A percentile compares a stretch with the other conserved stretches of the same genome.
Evolutionary conservation across 2,329 filamentous ascomycete genomes (phyloP).

Genomic region (Metarhizium brunneum): DNA sequence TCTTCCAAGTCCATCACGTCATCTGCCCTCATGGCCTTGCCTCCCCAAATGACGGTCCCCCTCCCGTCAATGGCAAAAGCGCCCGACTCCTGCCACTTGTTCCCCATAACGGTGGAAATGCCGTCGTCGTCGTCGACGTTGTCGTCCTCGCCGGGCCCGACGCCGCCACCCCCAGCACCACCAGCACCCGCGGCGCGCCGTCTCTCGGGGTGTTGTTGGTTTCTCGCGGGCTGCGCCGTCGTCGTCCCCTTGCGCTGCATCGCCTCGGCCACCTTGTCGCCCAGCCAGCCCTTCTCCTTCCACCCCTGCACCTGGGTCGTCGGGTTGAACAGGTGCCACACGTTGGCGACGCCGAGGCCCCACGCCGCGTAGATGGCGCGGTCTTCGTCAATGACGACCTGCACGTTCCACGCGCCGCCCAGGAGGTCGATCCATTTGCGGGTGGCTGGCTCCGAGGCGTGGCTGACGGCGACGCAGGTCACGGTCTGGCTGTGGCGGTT

Average conservation of each 20-base stretch:
- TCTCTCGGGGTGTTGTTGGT: too few species aligned
- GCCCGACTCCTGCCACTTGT: conserved; percentile 47
- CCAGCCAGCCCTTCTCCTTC: conserved; percentile 47
- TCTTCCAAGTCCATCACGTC: conserved; percentile 46
- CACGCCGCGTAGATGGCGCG: conserved; percentile 49
- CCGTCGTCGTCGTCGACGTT: conserved; percentile 22
- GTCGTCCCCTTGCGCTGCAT: conserved; percentile 28
- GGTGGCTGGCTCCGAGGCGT: conserved; percentile 47
- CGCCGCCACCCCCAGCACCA: conserved; percentile 18
- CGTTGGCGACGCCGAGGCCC: conserved; percentile 42
- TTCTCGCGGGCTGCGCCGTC: not conserved
- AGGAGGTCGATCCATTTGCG: conserved; percentile 47
- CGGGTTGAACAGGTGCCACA: conserved; percentile 46
- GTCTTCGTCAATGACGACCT: conserved; percentile 46
- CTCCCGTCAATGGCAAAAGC: conserved; percentile 41
- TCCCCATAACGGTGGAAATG: conserved; percentile 37
- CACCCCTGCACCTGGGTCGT: conserved; percentile 41
- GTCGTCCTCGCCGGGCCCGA: not conserved
- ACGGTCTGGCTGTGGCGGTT: conserved; percentile 39
- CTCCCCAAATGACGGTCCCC: conserved; percentile 40
- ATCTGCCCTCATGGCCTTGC: conserved; percentile 37
- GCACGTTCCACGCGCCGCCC: conserved; percentile 47
- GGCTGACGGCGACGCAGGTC: conserved; percentile 49
- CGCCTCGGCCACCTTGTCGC: conserved; percentile 37
- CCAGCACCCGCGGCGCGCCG: conserved; percentile 21